These are phyloP conservation scores for Coniophora puteana DNA, from an alignment of 1,284 basidiomycete species.

Conservation along the genomic window DNA sequence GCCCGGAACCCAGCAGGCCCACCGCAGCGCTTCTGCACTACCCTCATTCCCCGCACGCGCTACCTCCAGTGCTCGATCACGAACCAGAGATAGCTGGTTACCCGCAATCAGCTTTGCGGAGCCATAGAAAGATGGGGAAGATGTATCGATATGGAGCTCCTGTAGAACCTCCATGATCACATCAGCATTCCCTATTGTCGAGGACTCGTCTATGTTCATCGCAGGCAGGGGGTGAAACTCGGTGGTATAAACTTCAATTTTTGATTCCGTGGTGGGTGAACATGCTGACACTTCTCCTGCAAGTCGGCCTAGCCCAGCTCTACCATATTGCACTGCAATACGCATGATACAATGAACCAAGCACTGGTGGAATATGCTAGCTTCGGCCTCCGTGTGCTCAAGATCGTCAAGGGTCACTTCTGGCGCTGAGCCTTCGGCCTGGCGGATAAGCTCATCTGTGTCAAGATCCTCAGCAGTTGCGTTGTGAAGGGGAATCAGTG, in stretches of 20 bases:
- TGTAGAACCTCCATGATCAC: constrained; percentile 29
- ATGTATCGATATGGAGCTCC: constrained; percentile 20
- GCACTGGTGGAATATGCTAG: constrained; percentile 10
- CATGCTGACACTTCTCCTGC: constrained; percentile 13
- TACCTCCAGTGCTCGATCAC: constrained; percentile 24
- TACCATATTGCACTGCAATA: constrained; percentile 28
- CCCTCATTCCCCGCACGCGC: constrained; percentile 34
- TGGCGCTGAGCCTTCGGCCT: constrained; percentile 17
- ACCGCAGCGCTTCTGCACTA: constrained; percentile 21
- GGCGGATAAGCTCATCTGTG: constrained; percentile 12
- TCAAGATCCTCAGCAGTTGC: constrained; percentile 19
- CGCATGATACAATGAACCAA: constrained; percentile 28
- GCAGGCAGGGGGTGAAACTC: constrained; percentile 29
- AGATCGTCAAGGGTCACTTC: constrained; percentile 22
- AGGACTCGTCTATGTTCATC: constrained; percentile 35
- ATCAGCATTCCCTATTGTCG: constrained; percentile 31
- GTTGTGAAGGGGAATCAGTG: constrained; percentile 19
- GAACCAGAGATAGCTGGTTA: constrained; percentile 35
- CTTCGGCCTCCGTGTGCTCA: constrained; percentile 17
- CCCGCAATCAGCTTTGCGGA: constrained; percentile 25
- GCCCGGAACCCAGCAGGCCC: constrained; percentile 28
- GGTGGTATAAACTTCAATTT: constrained; percentile 30
- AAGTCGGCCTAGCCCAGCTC: constrained; percentile 24
- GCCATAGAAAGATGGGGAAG: constrained; percentile 7
- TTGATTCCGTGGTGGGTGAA: constrained; percentile 19